Percentiles rank a stretch among this genome's conserved stretches.
These are phyloP conservation scores for Ceratocystis destructans DNA, from an alignment of 2,329 filamentous ascomycete genomes.

Conservation along the genomic window DNA sequence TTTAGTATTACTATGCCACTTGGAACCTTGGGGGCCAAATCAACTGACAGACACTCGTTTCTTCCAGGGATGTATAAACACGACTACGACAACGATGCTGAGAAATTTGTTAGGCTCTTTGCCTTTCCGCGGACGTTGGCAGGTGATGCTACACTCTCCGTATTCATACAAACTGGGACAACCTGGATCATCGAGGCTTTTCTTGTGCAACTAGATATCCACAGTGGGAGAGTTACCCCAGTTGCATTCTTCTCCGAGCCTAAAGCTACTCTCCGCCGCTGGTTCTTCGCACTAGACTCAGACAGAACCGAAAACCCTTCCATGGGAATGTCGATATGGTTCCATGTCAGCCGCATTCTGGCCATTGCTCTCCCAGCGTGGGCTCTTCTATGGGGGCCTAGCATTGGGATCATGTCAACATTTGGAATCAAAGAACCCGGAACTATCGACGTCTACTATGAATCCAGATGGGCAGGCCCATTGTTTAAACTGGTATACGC, in stretches of 20 bases:
- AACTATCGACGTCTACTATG: conserved; percentile 33
- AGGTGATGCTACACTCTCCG: conserved; percentile 38
- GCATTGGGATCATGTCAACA: conserved; percentile 32
- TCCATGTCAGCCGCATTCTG: conserved; percentile 31
- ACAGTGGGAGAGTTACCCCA: conserved; percentile 32
- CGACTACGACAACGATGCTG: conserved; percentile 24
- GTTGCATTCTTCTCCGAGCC: conserved; percentile 30
- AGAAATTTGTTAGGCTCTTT: conserved; percentile 31
- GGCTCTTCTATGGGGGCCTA: conserved; percentile 31
- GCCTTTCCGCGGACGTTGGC: conserved; percentile 38
- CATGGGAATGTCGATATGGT: conserved; percentile 28
- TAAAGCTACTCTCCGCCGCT: conserved; percentile 29
- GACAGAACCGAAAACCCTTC: conserved; percentile 21
- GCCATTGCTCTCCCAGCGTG: conserved; percentile 29
- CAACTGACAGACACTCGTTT: not conserved
- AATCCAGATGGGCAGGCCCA: conserved; percentile 33
- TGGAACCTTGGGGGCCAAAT: not conserved
- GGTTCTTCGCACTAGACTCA: conserved; percentile 33
- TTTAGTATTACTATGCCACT: too few species aligned
- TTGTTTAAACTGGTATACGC: conserved; percentile 39
- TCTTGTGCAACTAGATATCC: conserved; percentile 36
- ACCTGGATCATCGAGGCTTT: conserved; percentile 39
- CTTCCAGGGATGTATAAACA: conserved; percentile 35
- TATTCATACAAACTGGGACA: conserved; percentile 36
- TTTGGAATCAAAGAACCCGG: conserved; percentile 25